These are phyloP conservation scores for Trichoderma aggressivum DNA, from an alignment of 2,329 filamentous ascomycete genomes.

Conservation along the genomic window DNA sequence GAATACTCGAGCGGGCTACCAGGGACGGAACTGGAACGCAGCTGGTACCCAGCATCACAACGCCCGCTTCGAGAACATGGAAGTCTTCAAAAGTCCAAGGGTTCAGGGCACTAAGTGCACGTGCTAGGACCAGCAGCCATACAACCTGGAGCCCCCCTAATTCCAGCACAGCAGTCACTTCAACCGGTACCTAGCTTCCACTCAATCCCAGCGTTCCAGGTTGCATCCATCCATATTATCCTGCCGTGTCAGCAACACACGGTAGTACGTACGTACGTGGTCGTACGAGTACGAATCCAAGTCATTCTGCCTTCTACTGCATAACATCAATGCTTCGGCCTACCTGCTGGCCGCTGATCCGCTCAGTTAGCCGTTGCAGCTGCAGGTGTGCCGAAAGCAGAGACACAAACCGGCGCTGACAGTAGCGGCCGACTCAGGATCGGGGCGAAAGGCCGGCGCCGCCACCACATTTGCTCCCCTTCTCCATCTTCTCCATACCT, in stretches of 20 bases:
- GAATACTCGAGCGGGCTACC: background rate
- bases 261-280: background rate
- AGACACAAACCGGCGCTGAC: slow-evolving; percentile 1
- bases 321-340: background rate
- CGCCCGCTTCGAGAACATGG: background rate
- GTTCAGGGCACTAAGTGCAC: background rate
- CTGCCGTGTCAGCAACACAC: background rate
- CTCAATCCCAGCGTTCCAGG: too few relatives aligned
- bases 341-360: background rate
- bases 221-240: background rate
- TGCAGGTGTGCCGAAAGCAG: background rate
- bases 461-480: background rate
- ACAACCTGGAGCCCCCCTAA: background rate
- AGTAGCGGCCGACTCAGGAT: slow-evolving; percentile 5
- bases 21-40: background rate
- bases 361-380: background rate
- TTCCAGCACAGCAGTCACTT: background rate
- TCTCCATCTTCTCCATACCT: background rate
- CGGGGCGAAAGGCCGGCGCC: background rate
- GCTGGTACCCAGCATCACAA: background rate
- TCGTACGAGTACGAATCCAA: background rate
- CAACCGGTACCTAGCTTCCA: background rate
- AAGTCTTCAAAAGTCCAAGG: background rate
- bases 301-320: background rate
- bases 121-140: background rate